These are phyloP conservation scores for Xylaria palmicola DNA, from an alignment of 495 filamentous ascomycete species.

Conservation along the genomic window DNA sequence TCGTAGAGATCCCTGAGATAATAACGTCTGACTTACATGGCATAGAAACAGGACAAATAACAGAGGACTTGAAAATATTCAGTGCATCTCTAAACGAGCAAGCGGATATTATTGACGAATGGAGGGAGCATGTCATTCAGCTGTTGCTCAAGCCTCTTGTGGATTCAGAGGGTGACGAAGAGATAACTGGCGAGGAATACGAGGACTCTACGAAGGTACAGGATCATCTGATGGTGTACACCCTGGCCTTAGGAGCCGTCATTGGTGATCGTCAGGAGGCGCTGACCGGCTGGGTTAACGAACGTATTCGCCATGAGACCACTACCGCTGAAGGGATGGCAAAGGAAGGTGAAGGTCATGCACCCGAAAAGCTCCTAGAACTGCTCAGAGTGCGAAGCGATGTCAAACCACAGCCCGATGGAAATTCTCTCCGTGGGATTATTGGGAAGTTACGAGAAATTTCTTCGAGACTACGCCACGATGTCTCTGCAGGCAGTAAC, in stretches of 20 bases:
- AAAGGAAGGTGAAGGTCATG: constrained; percentile 62
- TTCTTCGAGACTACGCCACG: constrained; percentile 59
- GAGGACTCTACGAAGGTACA: constrained; percentile 82
- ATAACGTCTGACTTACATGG: constrained; percentile 22
- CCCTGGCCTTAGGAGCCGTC: constrained; percentile 69
- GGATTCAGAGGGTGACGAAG: constrained; percentile 71
- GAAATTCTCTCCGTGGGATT: constrained; percentile 63
- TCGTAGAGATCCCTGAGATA: constrained; percentile 63
- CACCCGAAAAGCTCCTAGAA: constrained; percentile 65
- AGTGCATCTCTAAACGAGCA: constrained; percentile 63
- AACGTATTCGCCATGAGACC: constrained; percentile 77
- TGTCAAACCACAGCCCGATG: constrained; percentile 52
- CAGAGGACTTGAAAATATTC: constrained; percentile 38
- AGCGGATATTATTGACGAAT: constrained; percentile 65
- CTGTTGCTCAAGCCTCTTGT: constrained; percentile 73
- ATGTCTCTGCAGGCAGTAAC: constrained; percentile 57
- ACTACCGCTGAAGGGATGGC: constrained; percentile 58
- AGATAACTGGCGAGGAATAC: constrained; percentile 85
- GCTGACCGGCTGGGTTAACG: constrained; percentile 71
- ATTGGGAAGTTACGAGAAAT: constrained; percentile 67
- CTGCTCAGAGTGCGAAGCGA: constrained; percentile 56
- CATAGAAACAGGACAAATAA: constrained; percentile 35
- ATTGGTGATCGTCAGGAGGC: constrained; percentile 76
- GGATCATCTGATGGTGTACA: constrained; percentile 78
- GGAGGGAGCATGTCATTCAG: constrained; percentile 67